Evolutionary conservation across 2,329 filamentous ascomycete species (phyloP), one percentile per base, ranked within the genome.

Genomic region (Onygenales sp.): DNA sequence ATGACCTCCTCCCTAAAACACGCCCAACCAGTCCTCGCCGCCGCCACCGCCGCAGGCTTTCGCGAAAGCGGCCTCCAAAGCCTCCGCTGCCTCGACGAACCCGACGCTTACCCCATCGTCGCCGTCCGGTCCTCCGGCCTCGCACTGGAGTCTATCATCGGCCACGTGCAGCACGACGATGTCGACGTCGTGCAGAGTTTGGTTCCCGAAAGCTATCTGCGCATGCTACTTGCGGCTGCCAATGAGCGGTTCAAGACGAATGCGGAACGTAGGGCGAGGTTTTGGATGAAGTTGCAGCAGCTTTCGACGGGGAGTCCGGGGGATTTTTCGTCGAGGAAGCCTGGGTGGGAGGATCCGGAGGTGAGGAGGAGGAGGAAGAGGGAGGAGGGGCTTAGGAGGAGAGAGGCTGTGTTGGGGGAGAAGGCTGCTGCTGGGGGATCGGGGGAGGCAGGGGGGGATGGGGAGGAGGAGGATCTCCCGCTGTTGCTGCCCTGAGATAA

Each of bases 51-150:
- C 61, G 86, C 89, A 3, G 92, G 92, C 0, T 96, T 96, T 66
- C 84, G 92, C 11, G 92, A 97, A 71, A 93, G 87, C 55, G 92
- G 92, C 14, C 85, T 92, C 6, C 73, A 75, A 56, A 69, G 70
- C 49, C 78, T 94, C 54, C 88, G 85, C 32, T 70, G 69, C 36
- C 59, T 75, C 27, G 66, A 70, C 39, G 65, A 65, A 14, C 54
- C 51, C 8, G 60, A 68, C 21, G 67, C 73, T 17, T 83, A 76
- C 45, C 89, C 89, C 2, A 87, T 95, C 67, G 87, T 96, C 2
- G 92, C 87, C 2, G 82, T 97, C 34, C 83, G 92, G 14, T 91
- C 88, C 4, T 87, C 88, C 68, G 91, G 91, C 0, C 76, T 96
- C 1, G 80, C 82, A 0, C 82, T 96, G 56, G 88, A 95, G 70